Evolutionary conservation across 768 basidiomycete species (phyloP).

Genomic region (Rossbeevera mucosa): DNA sequence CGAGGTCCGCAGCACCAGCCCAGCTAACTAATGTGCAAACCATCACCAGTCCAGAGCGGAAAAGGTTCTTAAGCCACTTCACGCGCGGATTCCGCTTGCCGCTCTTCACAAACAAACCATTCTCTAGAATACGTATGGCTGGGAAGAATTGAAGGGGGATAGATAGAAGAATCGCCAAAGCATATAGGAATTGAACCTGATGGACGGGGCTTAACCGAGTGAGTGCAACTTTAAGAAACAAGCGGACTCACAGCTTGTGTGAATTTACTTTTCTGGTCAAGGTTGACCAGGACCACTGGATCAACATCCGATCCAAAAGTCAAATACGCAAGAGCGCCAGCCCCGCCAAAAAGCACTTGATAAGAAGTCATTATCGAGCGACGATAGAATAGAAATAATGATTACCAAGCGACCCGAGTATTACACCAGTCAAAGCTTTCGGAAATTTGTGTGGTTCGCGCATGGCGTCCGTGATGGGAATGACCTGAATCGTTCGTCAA

Average conservation of each 20-base stretch:
- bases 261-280: slow-evolving; percentile 76
- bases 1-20: slow-evolving; percentile 81
- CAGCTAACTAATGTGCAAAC: slow-evolving; percentile 79
- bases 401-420: slow-evolving; percentile 76
- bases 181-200: slow-evolving; percentile 81
- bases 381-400: not conserved
- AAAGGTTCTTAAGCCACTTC: slow-evolving; percentile 96
- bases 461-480: slow-evolving; percentile 98
- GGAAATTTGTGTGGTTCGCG: slow-evolving; percentile 93
- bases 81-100: slow-evolving; percentile 78
- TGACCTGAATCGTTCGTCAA: slow-evolving; percentile 46
- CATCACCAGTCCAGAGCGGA: slow-evolving; percentile 71
- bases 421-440: slow-evolving; percentile 79
- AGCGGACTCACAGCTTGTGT: slow-evolving; percentile 71
- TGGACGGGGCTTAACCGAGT: slow-evolving; percentile 1
- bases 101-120: slow-evolving; percentile 82
- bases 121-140: slow-evolving; percentile 94
- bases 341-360: slow-evolving; percentile 79
- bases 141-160: slow-evolving; percentile 97
- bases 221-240: slow-evolving; percentile 11
- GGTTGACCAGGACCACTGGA: slow-evolving; percentile 92
- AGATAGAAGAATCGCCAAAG: slow-evolving; percentile 88
- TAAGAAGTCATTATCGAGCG: slow-evolving; percentile 4
- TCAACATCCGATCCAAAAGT: slow-evolving; percentile 85
- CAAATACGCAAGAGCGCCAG: slow-evolving; percentile 80